Base-by-base conservation (phyloP, 2,329 filamentous ascomycete species). In the Decorospora gaudefroyi region DNA sequence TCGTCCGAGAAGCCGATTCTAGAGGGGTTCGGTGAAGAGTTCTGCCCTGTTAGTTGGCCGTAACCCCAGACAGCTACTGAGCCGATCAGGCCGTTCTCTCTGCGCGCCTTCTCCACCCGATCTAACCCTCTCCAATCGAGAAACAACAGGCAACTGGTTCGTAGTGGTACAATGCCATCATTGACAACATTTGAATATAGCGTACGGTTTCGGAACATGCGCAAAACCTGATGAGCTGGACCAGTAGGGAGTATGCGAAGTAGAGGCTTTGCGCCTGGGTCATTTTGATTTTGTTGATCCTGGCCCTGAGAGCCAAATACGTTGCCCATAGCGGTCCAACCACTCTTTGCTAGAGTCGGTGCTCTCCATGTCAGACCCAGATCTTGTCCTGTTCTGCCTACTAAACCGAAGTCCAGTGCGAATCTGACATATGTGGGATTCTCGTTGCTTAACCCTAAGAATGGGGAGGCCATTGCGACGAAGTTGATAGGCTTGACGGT, bases 361-460 rank as follows among this genome's bases (percentile, higher is more conserved):
- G 92, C 86, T 61, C 90, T 83, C 93, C 93, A 99, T 1, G 91
- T 96, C 49, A 99, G 75, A 15, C 93, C 93, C 6, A 99, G 78
- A 72, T 99, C 93, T 69, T 97, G 90, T 6, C 93, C 93, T 2
- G 93, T 96, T 40, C 92, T 82, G n/a, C 93, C 93, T 10, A 99
- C 92, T 1, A 99, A 79, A 0, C 93, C 93, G 72, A 97, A 95
- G 67, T 99, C 93, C 3, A 99, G 76, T 0, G 93, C 93, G 69
- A 99, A 97, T 62, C 91, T 95, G 70, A 99, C 88, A 67, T 99
- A 99, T 43, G 97, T 78, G 0, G 93, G 93, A 59, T 99, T 99
- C 67, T 99, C 93, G 67, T 99, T 96, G 70, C 92, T 97, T 25
- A 97, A 75, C 0, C 92, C 92, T 1, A 97, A 74, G 55, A 96